Evolutionary conservation across 129 eudicot species (phyloP).

Genomic region (Escallonia herrerae): DNA sequence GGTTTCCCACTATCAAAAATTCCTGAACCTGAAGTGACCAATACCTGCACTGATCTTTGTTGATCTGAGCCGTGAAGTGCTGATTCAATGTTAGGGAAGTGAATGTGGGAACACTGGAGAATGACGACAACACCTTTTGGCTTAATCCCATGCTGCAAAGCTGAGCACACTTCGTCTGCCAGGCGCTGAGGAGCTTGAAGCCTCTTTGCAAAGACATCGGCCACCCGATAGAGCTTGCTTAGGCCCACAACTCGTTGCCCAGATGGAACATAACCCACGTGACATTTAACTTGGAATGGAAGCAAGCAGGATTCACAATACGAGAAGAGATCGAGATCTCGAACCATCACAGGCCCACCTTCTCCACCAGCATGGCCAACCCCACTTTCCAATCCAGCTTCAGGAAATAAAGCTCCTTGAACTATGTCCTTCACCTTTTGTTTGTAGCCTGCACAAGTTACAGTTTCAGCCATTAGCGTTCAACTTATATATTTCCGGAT

Average conservation of each 20-base stretch:
- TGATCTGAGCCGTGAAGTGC: slow-evolving; percentile 42
- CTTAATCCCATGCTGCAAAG: slow-evolving; percentile 67
- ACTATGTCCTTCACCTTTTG: slow-evolving; percentile 79
- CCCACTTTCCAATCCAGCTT: slow-evolving; percentile 71
- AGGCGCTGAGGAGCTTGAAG: slow-evolving; percentile 85
- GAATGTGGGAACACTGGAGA: slow-evolving; percentile 76
- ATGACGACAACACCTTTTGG: slow-evolving; percentile 81
- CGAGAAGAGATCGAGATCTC: slow-evolving; percentile 86
- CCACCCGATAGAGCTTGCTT: slow-evolving; percentile 90
- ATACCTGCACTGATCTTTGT: slow-evolving; percentile 36
- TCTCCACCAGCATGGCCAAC: slow-evolving; percentile 85
- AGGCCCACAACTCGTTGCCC: slow-evolving; percentile 89
- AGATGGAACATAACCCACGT: slow-evolving; percentile 84
- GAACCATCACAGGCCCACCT: slow-evolving; percentile 88
- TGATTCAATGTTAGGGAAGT: slow-evolving; percentile 50
- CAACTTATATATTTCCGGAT: too few relatives aligned
- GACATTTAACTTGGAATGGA: slow-evolving; percentile 92
- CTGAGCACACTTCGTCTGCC: slow-evolving; percentile 73
- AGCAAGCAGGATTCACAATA: slow-evolving; percentile 91
- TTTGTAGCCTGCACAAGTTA: slow-evolving; percentile 49
- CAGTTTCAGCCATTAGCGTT: too few relatives aligned
- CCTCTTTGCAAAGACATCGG: slow-evolving; percentile 80
- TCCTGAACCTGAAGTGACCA: slow-evolving; percentile 69
- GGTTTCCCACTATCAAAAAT: slow-evolving; percentile 47
- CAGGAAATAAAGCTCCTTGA: slow-evolving; percentile 89